A percentile compares a stretch with the other conserved stretches of the same genome.
phyloP scores from a whole-genome alignment of 202 grass and related monocot genomes.

The Schoenoplectus tabernaemontani region DNA sequence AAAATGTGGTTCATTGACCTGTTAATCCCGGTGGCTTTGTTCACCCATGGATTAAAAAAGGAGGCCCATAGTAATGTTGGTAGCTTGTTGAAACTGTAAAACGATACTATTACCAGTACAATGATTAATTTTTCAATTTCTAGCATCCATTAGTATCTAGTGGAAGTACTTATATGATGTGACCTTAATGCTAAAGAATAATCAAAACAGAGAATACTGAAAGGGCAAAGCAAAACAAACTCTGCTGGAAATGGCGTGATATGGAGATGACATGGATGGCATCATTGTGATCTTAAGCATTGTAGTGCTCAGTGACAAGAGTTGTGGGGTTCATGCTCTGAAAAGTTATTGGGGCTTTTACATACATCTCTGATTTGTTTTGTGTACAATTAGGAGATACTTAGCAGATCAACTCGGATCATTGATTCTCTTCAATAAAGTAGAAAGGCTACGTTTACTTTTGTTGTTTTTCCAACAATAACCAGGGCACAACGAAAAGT shows the following conservation, averaged over 20 bases:
- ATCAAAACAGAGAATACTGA: background rate
- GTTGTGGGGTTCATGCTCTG: background rate
- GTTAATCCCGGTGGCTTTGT: too few relatives aligned
- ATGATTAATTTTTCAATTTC: background rate
- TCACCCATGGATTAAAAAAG: too few relatives aligned
- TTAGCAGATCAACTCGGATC: background rate
- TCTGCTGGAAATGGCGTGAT: background rate
- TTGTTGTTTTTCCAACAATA: background rate
- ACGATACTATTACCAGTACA: too few relatives aligned
- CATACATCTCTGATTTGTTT: background rate
- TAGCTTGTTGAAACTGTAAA: too few relatives aligned
- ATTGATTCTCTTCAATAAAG: background rate
- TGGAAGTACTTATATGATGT: background rate
- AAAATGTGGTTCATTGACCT: too few relatives aligned
- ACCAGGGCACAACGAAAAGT: background rate
- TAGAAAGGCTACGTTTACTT: background rate
- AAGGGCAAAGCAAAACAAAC: background rate
- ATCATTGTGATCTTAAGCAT: background rate
- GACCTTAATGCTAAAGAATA: background rate
- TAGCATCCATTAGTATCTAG: background rate
- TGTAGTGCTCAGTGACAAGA: background rate
- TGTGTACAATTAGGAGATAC: background rate
- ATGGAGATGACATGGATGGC: background rate
- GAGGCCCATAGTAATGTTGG: too few relatives aligned
- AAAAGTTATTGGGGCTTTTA: background rate